Evolutionary conservation across 345 rosid species (phyloP).

Genomic region (Eucalyptus victrix): DNA sequence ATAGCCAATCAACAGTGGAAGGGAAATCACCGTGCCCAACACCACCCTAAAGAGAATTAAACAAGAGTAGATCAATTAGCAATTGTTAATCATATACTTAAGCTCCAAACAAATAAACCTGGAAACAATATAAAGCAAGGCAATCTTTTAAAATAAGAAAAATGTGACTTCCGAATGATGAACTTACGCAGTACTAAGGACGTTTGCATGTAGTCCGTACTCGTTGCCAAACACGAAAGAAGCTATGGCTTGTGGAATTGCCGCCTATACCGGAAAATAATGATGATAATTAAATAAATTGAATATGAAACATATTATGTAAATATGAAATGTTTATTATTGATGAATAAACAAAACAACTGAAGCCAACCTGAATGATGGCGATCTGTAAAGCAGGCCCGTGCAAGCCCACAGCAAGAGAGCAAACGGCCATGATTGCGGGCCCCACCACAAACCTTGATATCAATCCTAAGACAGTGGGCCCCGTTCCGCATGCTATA

Average conservation of each 20-base stretch:
- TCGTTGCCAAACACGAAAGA: conserved; percentile 34
- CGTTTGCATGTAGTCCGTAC: conserved; percentile 31
- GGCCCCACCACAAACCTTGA: conserved; percentile 16
- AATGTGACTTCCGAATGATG: no score
- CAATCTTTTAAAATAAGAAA: background rate
- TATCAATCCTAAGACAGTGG: conserved; percentile 27
- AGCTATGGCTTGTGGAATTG: conserved; percentile 28
- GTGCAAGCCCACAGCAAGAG: conserved; percentile 14
- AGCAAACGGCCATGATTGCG: conserved; percentile 14
- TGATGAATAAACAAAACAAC: background rate
- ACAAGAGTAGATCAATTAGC: background rate
- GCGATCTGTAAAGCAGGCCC: conserved; percentile 24
- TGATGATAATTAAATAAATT: background rate
- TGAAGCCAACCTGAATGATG: conserved; percentile 15
- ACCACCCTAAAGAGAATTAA: conserved; percentile 40
- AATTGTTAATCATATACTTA: background rate
- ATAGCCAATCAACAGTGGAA: conserved; percentile 39
- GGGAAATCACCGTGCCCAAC: conserved; percentile 52
- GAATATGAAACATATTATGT: background rate
- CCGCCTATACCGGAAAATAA: conserved; percentile 7
- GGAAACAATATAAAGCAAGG: background rate
- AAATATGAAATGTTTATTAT: no score
- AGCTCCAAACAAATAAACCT: background rate
- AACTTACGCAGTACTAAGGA: conserved; percentile 23
- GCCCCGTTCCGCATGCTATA: conserved; percentile 52